Evolutionary conservation across 2,329 filamentous ascomycete genomes (phyloP), one percentile per base, ranked within the genome.

Genomic region (Pezizomycotina sp.): DNA sequence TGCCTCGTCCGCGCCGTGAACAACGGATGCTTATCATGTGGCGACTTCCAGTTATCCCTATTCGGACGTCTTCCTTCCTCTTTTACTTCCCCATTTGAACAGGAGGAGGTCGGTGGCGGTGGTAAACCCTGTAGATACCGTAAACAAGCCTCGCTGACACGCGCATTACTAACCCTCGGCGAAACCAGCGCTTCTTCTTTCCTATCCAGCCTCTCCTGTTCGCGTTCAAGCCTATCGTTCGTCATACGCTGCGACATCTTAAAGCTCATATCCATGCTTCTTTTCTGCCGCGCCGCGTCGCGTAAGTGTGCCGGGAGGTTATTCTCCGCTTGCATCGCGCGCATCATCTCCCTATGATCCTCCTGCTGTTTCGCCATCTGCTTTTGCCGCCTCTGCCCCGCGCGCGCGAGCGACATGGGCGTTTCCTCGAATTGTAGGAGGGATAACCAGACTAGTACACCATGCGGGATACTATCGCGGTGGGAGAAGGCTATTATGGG

Each of bases 401-500:
- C 26, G 13, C 41, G 36, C 7, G 41, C 41, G 7, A 40, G 15
- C 41, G 37, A 73, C 47, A 66, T 59, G 1, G 69, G 69, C 1
- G 69, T 71, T 7, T 60, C 56, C 0, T 58, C 57, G 44, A 65
- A 61, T 31, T 64, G 60, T 3, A 68, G 61, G 3, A 68, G 48
- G 13, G 55, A 58, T 1, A 74, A 52, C 13, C 72, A 50, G n/a
- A 70, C 68, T 18, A 74, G 58, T 18, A 72, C 58, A 20, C 69
- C 70, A 48, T 69, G 72, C 0, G 69, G 69, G 1, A 74, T 61
- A 1, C 64, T 65, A 12, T 65, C 62, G 19, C 60, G 61, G 6
- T 63, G 59, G 2, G 66, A 55, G 39, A 74, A 68, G 1, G 56
- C 44, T 1, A 71, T 48, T 4, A 72, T 54, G 3, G 62, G 59